phyloP scores from a whole-genome alignment of 2,329 filamentous ascomycete species.

The Meredithiella fracta region DNA sequence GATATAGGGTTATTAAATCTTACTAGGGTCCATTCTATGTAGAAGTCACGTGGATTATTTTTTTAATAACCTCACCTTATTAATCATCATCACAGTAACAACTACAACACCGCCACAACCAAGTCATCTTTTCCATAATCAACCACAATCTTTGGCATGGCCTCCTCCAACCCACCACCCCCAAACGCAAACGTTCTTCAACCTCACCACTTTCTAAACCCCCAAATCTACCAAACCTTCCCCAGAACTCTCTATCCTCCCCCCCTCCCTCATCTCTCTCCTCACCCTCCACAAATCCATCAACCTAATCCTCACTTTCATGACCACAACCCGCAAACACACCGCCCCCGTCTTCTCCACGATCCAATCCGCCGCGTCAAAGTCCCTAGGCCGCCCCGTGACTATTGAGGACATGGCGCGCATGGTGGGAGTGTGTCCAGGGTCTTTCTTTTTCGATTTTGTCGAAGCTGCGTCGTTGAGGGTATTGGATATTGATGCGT shows the following conservation, averaged over 20 bases:
- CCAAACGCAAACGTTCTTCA: background rate
- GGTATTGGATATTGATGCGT: slow-evolving; percentile 40
- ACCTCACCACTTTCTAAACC: background rate
- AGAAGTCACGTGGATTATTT: too few relatives aligned
- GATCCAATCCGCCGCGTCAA: slow-evolving; percentile 69
- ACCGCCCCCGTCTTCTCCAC: slow-evolving; percentile 83
- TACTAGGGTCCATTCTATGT: too few relatives aligned
- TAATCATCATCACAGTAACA: background rate
- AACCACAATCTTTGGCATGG: background rate
- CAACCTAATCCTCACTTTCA: slow-evolving; percentile 90
- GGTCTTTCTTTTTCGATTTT: slow-evolving; percentile 67
- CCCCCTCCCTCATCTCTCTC: background rate
- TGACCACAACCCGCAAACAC: slow-evolving; percentile 69
- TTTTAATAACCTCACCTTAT: too few relatives aligned
- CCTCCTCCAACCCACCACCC: background rate
- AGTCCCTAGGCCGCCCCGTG: slow-evolving; percentile 57
- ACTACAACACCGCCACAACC: too few relatives aligned
- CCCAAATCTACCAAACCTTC: background rate
- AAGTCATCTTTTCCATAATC: too few relatives aligned
- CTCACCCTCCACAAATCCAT: slow-evolving; percentile 51
- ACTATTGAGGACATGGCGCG: slow-evolving; percentile 64
- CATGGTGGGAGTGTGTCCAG: slow-evolving; percentile 61
- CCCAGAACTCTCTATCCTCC: background rate
- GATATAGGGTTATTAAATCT: too few relatives aligned
- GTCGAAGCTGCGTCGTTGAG: slow-evolving; percentile 73